Base-by-base conservation (phyloP, 2,329 filamentous ascomycete genomes). In the Colletotrichum agaves region DNA sequence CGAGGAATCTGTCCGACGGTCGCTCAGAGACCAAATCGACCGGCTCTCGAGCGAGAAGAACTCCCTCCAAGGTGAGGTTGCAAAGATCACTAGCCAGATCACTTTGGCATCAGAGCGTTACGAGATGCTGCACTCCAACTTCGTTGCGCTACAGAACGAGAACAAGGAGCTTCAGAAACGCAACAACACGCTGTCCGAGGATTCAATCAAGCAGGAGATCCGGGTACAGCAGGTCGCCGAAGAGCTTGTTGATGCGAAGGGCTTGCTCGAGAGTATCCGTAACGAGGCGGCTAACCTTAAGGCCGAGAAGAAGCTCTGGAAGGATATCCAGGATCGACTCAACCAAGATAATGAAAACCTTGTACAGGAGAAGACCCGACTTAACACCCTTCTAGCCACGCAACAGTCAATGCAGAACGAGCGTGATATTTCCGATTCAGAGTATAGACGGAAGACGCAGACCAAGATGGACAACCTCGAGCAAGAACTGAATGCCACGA, bases 231-330 rank as follows among this genome's bases (percentile, higher is more conserved):
- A 98, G 78, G 92, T 95, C 31, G 94, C 93, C 0, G 95, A 98
- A 78, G 95, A 99, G 73, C 86, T 98, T 5, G 90, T 98, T 10
- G 96, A 98, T 77, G 90, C 92, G 5, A 91, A 90, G 76, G 91
- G 91, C 35, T 81, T 95, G 59, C 84, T 92, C 3, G 95, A 99
- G 75, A 94, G 93, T 74, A 87, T 98, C 78, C 91, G 94, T 59
- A 94, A 93, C 71, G 96, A 99, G 77, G 93, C 91, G 61, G 91
- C 94, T 15, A 98, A 98, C 75, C 87, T 98, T 37, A 97, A 97
- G 78, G 94, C 95, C 0, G 95, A 98, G 79, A 97, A 97, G 81
- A 92, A 93, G 41, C 85, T 99, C 10, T 97, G 93, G 92, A 97
- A 96, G 81, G 93, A 91, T 63, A 97, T 98, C 37, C 94, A 98